Conservation (phyloP, 441 rosid genomes). For the Adansonia grandidieri region DNA sequence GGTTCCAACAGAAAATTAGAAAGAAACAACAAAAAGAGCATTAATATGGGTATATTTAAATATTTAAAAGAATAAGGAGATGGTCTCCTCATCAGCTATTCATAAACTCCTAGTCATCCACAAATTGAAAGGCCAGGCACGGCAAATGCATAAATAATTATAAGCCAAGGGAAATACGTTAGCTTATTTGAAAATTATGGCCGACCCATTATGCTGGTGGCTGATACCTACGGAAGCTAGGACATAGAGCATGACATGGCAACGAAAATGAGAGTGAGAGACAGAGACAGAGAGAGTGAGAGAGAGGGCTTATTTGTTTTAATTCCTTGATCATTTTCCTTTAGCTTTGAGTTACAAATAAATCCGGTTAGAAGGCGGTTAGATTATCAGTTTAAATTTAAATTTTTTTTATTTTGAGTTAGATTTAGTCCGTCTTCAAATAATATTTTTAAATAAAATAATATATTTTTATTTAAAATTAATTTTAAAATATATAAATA, state of each 20-base stretch:
- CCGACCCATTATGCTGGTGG: conserved; percentile 53
- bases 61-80: background rate
- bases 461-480: too few species aligned
- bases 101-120: conserved; percentile 24
- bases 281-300: background rate
- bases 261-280: conserved; percentile 10
- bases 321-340: conserved; percentile 15
- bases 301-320: background rate
- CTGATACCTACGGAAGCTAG: conserved; percentile 34
- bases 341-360: conserved; percentile 16
- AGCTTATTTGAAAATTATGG: conserved; percentile 37
- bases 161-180: background rate
- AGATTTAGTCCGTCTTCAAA: too few species aligned
- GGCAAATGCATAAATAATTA: background rate
- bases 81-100: conserved; percentile 19
- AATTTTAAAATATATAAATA: too few species aligned
- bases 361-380: too few species aligned
- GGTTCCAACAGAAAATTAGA: conserved; percentile 22
- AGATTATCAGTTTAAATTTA: too few species aligned
- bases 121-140: conserved; percentile 28
- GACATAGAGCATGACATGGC: conserved; percentile 33
- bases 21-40: background rate
- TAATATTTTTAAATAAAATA: too few species aligned
- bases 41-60: background rate
- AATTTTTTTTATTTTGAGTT: too few species aligned